Evolutionary conservation across 352 stramenopile genomes (phyloP).

Genomic region (Phytophthora palmivora): DNA sequence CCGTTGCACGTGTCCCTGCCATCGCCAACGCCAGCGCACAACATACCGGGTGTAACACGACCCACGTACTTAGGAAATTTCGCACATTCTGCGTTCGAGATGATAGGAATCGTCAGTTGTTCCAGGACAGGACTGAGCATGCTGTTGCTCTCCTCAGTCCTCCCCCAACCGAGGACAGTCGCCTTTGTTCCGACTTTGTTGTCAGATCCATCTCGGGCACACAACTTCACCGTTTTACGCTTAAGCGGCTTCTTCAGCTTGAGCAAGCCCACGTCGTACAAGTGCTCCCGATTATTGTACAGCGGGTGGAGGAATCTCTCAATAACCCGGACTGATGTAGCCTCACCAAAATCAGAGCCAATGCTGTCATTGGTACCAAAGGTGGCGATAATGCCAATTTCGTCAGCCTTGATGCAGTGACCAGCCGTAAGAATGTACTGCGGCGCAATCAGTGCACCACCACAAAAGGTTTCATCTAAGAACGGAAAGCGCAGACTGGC

Average conservation of each 20-base stretch:
- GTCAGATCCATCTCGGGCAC: constrained; percentile 47
- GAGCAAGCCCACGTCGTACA: constrained; percentile 62
- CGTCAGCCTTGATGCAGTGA: constrained; percentile 61
- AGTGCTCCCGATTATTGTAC: constrained; percentile 39
- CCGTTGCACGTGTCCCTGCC: constrained; percentile 70
- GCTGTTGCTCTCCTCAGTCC: constrained; percentile 43
- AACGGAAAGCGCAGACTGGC: constrained; percentile 50
- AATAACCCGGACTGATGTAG: constrained; percentile 9
- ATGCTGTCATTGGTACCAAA: constrained; percentile 34
- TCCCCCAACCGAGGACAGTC: constrained; percentile 62
- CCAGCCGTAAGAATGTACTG: constrained; percentile 76
- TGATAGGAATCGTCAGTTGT: constrained; percentile 58
- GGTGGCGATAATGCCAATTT: constrained; percentile 27
- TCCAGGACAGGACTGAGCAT: constrained; percentile 41
- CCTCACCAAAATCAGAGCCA: constrained; percentile 8
- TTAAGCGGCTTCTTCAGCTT: constrained; percentile 55
- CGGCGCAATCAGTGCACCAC: constrained; percentile 57
- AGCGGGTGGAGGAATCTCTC: constrained; percentile 31
- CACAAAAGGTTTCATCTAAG: constrained; percentile 57
- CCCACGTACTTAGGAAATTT: constrained; percentile 53
- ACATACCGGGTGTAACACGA: constrained; percentile 64
- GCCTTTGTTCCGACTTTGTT: constrained; percentile 55
- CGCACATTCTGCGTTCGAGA: constrained; percentile 64
- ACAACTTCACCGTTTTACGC: constrained; percentile 42
- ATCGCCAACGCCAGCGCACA: constrained; percentile 56